Percentiles rank a stretch among this genome's conserved stretches.
Evolutionary conservation across 139 green algal species (phyloP).

Genomic region (Coelastrella sp.): DNA sequence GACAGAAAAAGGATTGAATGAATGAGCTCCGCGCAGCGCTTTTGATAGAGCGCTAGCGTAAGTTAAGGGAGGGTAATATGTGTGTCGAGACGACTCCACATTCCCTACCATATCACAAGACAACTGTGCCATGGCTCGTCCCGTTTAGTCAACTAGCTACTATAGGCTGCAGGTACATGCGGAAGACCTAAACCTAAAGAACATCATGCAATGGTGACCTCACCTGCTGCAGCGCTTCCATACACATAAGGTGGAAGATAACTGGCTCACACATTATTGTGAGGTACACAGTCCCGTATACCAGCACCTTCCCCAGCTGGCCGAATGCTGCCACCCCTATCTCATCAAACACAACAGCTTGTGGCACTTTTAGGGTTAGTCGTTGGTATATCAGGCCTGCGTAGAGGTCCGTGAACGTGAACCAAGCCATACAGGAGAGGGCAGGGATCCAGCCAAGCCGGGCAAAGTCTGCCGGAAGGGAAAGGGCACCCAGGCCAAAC

Average conservation of each 20-base stretch:
- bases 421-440: slow-evolving; percentile 28
- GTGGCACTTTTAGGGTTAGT: slow-evolving; percentile 43
- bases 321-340: slow-evolving; percentile 56
- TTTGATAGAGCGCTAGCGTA: too few relatives aligned
- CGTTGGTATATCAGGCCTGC: slow-evolving; percentile 53
- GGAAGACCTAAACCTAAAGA: background rate
- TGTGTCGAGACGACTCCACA: too few relatives aligned
- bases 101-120: too few relatives aligned
- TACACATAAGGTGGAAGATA: slow-evolving; percentile 62
- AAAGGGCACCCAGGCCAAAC: slow-evolving; percentile 58
- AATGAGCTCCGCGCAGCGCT: too few relatives aligned
- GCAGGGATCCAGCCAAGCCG: slow-evolving; percentile 54
- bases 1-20: too few relatives aligned
- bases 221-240: slow-evolving; percentile 59
- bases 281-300: slow-evolving; percentile 54
- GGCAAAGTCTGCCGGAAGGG: slow-evolving; percentile 28
- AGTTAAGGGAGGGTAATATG: too few relatives aligned
- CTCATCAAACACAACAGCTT: slow-evolving; percentile 55
- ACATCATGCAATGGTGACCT: background rate
- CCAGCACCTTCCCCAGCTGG: slow-evolving; percentile 33
- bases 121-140: too few relatives aligned
- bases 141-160: background rate
- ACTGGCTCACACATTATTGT: slow-evolving; percentile 57
- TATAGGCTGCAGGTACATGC: background rate
- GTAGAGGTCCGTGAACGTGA: slow-evolving; percentile 44